Percentiles rank a stretch among this genome's conserved stretches.
phyloP scores from a whole-genome alignment of 306 rosid genomes.

The Inga laurina region DNA sequence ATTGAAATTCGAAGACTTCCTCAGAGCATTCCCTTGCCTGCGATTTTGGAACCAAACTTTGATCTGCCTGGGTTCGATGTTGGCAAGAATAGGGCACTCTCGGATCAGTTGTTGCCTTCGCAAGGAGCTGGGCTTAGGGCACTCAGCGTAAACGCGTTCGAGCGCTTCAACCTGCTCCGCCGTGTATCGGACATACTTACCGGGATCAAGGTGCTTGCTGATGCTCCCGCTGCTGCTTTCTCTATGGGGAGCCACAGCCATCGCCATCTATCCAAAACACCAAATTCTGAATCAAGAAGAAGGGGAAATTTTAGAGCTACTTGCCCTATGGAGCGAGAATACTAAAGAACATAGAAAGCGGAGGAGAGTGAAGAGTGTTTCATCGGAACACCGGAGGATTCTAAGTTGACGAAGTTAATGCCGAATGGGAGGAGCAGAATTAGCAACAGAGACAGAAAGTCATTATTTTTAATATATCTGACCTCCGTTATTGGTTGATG shows the following conservation, averaged over 20 bases:
- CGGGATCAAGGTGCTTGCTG: conserved; percentile 78
- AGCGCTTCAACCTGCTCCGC: conserved; percentile 94
- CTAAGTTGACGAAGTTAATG: conserved; percentile 31
- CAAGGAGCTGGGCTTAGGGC: conserved; percentile 93
- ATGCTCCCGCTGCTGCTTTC: conserved; percentile 89
- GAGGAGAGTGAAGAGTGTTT: conserved; percentile 5
- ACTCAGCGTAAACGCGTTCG: conserved; percentile 86
- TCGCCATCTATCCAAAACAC: conserved; percentile 58
- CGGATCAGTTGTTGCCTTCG: conserved; percentile 90
- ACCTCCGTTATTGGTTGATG: conserved; percentile 31
- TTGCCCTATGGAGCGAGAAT: conserved; percentile 3
- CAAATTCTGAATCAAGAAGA: conserved; percentile 18
- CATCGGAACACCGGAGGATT: conserved; percentile 32
- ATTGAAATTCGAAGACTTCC: background rate
- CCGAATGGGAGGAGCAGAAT: conserved; percentile 20
- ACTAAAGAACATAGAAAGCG: background rate
- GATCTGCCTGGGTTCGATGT: conserved; percentile 97
- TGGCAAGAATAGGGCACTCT: conserved; percentile 89
- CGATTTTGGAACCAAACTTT: conserved; percentile 99
- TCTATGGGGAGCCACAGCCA: conserved; percentile 79
- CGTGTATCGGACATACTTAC: conserved; percentile 92
- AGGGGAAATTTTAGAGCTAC: background rate
- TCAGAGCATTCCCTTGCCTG: conserved; percentile 42
- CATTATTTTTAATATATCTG: background rate
- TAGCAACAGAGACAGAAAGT: conserved; percentile 32